Percentiles rank a stretch among this genome's conserved stretches.
Evolutionary conservation across 768 basidiomycete species (phyloP).

Genomic region (Tricholoma saponaceum): DNA sequence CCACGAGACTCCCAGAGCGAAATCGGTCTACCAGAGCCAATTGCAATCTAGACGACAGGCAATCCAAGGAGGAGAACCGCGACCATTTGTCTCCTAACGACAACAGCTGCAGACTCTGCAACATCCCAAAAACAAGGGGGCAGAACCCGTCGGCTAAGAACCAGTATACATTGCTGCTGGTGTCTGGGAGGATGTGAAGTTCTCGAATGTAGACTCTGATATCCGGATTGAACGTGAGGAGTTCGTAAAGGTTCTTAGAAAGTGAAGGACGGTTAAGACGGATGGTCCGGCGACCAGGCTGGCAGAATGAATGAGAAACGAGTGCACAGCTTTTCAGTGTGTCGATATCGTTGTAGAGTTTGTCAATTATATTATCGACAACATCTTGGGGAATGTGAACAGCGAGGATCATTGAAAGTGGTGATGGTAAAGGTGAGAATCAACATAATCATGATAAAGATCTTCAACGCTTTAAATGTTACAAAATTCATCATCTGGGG

Average conservation of each 20-base stretch:
- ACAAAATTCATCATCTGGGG: not conserved
- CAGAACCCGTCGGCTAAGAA: not conserved
- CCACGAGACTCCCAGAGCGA: not conserved
- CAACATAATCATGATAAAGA: not conserved
- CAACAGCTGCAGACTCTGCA: not conserved
- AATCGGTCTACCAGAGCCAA: too few relatives aligned
- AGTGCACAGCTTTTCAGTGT: not conserved
- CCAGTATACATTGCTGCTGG: not conserved
- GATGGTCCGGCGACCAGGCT: not conserved
- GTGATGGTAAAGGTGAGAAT: not conserved
- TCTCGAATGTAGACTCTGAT: not conserved
- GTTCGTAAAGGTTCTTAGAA: not conserved
- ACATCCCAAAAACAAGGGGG: not conserved
- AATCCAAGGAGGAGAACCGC: not conserved
- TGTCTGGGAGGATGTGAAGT: not conserved
- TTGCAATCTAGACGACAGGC: not conserved
- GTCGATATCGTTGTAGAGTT: not conserved
- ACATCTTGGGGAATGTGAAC: not conserved
- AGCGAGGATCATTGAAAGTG: not conserved
- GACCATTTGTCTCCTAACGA: not conserved
- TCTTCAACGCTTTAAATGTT: not conserved
- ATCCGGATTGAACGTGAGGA: not conserved
- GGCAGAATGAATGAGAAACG: not conserved
- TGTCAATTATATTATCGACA: not conserved
- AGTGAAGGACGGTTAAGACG: not conserved